Evolutionary conservation across 352 stramenopile genomes (phyloP).

Genomic region (Phytophthora agathidicida): DNA sequence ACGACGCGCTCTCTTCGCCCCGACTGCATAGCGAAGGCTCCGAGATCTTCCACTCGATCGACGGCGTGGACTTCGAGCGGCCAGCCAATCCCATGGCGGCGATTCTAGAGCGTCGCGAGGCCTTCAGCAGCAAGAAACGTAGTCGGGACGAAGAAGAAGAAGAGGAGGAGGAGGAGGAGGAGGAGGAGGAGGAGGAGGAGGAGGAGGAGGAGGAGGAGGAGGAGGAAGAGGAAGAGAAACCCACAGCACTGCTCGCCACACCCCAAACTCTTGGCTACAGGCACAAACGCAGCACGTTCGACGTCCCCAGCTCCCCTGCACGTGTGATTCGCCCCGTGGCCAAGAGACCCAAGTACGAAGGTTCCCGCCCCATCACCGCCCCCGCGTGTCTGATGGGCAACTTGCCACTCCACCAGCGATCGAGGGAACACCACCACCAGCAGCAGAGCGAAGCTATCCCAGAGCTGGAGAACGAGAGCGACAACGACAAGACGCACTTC

Average conservation of each 20-base stretch:
- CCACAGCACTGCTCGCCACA: no score
- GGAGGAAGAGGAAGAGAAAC: conserved; percentile 14
- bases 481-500: conserved; percentile 10
- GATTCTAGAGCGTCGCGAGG: conserved; percentile 48
- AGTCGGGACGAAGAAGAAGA: conserved; percentile 25
- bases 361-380: conserved; percentile 29
- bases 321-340: conserved; percentile 54
- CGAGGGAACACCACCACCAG: conserved; percentile 3
- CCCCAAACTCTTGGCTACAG: conserved; percentile 19
- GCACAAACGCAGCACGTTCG: conserved; percentile 63
- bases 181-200: conserved; percentile 4
- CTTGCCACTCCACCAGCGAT: conserved; percentile 27
- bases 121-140: conserved; percentile 37
- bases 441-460: not conserved
- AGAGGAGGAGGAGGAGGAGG: conserved; percentile 6
- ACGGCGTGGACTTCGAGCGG: conserved; percentile 34
- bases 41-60: conserved; percentile 40
- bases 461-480: conserved; percentile 19
- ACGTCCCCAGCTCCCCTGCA: conserved; percentile 41
- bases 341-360: conserved; percentile 64
- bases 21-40: conserved; percentile 18
- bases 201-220: conserved; percentile 21
- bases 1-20: conserved; percentile 7
- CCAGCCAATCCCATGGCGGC: conserved; percentile 53
- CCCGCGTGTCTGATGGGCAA: conserved; percentile 38